Evolutionary conservation across 345 rosid species (phyloP).

Genomic region (Moringa oleifera): DNA sequence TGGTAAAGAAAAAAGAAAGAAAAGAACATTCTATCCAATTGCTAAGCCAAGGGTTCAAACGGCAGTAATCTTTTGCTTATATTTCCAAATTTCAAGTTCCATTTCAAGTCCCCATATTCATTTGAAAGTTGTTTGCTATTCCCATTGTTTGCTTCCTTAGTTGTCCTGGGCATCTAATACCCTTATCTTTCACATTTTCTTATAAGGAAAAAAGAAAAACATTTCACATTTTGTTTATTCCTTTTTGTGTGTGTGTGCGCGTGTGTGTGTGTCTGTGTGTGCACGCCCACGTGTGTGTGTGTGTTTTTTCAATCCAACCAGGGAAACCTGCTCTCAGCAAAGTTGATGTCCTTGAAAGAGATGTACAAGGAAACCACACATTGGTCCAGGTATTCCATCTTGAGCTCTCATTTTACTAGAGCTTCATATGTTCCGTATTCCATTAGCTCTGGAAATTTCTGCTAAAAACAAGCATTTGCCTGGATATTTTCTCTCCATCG

Average conservation of each 20-base stretch:
- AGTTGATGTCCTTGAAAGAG: conserved; percentile 69
- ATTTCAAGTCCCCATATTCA: background rate
- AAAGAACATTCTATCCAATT: background rate
- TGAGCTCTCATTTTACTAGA: background rate
- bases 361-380: conserved; percentile 38
- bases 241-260: too few species aligned
- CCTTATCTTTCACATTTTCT: too few species aligned
- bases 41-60: background rate
- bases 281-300: too few species aligned
- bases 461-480: too few species aligned
- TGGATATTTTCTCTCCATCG: too few species aligned
- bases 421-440: background rate
- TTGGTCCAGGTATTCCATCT: conserved; percentile 52
- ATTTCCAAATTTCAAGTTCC: background rate
- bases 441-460: background rate
- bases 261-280: too few species aligned
- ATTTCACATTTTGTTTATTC: too few species aligned
- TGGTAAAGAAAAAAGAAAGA: background rate
- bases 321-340: conserved; percentile 77
- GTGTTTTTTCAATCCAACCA: conserved; percentile 24
- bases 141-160: background rate
- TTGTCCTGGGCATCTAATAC: too few species aligned
- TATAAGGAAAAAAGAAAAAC: too few species aligned
- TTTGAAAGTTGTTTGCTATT: background rate
- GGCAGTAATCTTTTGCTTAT: background rate